A percentile compares a stretch with the other conserved stretches of the same genome.
These are phyloP conservation scores for Eremomyces bilateralis DNA, from an alignment of 495 filamentous ascomycete genomes.

Conservation along the genomic window DNA sequence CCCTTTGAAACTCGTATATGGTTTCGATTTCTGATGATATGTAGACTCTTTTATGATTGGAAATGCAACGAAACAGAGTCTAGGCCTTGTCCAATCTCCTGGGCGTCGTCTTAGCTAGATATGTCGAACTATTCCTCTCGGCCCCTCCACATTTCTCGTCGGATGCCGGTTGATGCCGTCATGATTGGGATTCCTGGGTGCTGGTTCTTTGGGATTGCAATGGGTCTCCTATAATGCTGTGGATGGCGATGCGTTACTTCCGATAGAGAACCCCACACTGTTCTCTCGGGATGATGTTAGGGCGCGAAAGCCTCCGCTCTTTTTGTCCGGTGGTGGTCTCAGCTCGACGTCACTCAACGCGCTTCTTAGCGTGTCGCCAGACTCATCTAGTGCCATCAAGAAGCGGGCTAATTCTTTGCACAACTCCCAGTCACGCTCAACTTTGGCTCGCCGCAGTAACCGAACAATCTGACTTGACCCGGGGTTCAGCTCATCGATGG, in stretches of 20 bases:
- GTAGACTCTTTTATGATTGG: too few relatives aligned
- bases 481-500: slow-evolving; percentile 64
- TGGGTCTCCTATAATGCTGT: neutral
- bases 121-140: too few relatives aligned
- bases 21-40: too few relatives aligned
- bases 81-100: too few relatives aligned
- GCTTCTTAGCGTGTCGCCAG: slow-evolving; percentile 57
- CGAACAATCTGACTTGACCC: slow-evolving; percentile 55
- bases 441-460: slow-evolving; percentile 59
- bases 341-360: slow-evolving; percentile 53
- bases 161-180: neutral
- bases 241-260: neutral
- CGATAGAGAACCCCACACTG: slow-evolving; percentile 2
- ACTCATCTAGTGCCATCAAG: slow-evolving; percentile 74
- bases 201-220: neutral
- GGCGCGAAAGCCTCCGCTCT: slow-evolving; percentile 1
- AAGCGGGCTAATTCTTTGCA: slow-evolving; percentile 91
- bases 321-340: slow-evolving; percentile 22
- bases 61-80: too few relatives aligned
- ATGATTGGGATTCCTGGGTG: neutral
- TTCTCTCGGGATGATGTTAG: neutral
- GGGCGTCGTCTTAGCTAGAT: too few relatives aligned
- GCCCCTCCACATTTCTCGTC: too few relatives aligned
- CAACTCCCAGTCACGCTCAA: slow-evolving; percentile 82
- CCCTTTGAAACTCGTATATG: too few relatives aligned